Conservation (phyloP, 306 rosid genomes). For the Arachis hypogaea region DNA sequence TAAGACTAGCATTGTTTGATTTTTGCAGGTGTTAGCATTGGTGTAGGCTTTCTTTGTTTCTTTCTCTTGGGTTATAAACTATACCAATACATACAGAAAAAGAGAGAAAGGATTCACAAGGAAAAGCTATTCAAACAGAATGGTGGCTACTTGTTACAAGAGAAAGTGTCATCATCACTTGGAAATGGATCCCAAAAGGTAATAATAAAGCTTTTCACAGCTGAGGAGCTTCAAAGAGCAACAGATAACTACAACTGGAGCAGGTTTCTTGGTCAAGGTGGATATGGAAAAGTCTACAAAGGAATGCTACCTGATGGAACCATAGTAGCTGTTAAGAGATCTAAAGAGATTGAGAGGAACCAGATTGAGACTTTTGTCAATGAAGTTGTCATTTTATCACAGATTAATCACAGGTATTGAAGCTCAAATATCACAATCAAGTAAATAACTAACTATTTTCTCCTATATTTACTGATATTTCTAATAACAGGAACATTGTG, state of each 20-base stretch:
- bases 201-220: conserved; percentile 35
- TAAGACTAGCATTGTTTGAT: not conserved
- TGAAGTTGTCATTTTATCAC: conserved; percentile 43
- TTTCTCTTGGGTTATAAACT: conserved; percentile 33
- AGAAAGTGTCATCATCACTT: conserved; percentile 28
- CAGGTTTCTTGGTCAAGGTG: conserved; percentile 34
- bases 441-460: no score
- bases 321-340: conserved; percentile 32
- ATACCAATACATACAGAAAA: conserved; percentile 22
- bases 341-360: conserved; percentile 22
- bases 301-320: conserved; percentile 14
- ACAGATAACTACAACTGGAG: conserved; percentile 34
- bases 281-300: conserved; percentile 6
- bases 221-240: conserved; percentile 42
- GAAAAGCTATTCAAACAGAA: conserved; percentile 42
- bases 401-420: conserved; percentile 42
- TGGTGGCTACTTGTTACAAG: conserved; percentile 8
- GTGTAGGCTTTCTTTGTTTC: conserved; percentile 29
- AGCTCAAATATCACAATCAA: no score
- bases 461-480: no score
- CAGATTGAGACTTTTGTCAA: conserved; percentile 2
- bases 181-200: conserved; percentile 17
- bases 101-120: conserved; percentile 16
- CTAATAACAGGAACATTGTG: conserved; percentile 2
- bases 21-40: conserved; percentile 41